Evolutionary conservation across 352 stramenopile species (phyloP), one percentile per base, ranked within the genome.

Genomic region (Pythium dissotocum): DNA sequence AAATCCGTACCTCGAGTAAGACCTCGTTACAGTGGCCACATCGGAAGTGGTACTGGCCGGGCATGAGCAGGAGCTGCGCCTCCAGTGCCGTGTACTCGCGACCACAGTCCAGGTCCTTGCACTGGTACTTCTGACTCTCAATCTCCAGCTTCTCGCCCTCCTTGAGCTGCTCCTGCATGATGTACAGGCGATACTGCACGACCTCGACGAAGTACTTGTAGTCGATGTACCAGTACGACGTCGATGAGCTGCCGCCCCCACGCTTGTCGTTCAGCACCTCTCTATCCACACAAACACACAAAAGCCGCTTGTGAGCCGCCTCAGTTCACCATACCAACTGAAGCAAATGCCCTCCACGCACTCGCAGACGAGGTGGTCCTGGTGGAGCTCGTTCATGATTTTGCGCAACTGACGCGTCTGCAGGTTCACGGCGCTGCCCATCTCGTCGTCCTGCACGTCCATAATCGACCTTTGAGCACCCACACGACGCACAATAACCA

Each of bases 141-240:
- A 96, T 93, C 64, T 96, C 88, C 1, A 94, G 65, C 65, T 94
- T 87, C 65, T 96, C 88, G 62, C 72, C 88, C 65, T 95, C 87
- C 64, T 94, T 95, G 1, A 96, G 67, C 44, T 94, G 82, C 62
- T 95, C 85, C 62, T 93, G 82, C 80, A 96, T 96, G 46, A 95
- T 61, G 71, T 94, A 96, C 21, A 96, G 76, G 12, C 88, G 87
- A 63, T 91, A 96, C 69, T 92, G 85, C 62, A 96, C 86, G 61
- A 96, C 87, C 65, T 96, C 87, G 51, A 94, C 86, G 76, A 96
- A 95, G 73, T 96, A 94, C 71, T 96, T 96, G 83, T 95, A 96
- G 79, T 96, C 88, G 77, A 96, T 96, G 77, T 96, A 95, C 88
- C 88, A 96, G 70, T 96, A 96, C 58, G 87, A 93, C 51, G 85